Percentiles rank a stretch among this genome's conserved stretches.
Evolutionary conservation across 257 asterid species (phyloP).

Genomic region (Ocimum tenuiflorum): DNA sequence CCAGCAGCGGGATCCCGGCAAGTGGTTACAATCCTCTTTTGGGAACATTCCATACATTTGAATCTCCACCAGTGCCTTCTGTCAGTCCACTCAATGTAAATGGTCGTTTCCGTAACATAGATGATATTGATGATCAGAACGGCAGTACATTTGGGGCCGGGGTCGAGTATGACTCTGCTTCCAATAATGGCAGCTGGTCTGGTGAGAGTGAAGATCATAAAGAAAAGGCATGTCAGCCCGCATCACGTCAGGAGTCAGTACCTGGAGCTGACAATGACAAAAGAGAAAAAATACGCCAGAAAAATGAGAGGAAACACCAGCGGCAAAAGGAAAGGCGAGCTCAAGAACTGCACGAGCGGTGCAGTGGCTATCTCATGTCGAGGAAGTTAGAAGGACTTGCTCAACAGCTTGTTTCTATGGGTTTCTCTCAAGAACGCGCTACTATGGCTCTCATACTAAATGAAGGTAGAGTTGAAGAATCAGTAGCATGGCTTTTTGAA

Average conservation of each 20-base stretch:
- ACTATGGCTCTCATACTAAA: slow-evolving; percentile 88
- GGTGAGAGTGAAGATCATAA: slow-evolving; percentile 86
- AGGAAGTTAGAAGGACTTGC: slow-evolving; percentile 69
- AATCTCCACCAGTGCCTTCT: slow-evolving; percentile 51
- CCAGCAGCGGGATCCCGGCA: slow-evolving; percentile 47
- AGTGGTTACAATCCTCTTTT: slow-evolving; percentile 79
- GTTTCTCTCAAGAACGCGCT: slow-evolving; percentile 84
- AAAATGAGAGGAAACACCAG: slow-evolving; percentile 64
- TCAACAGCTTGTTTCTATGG: slow-evolving; percentile 91
- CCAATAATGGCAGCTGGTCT: slow-evolving; percentile 92
- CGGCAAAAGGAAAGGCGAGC: slow-evolving; percentile 76
- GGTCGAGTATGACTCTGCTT: slow-evolving; percentile 61
- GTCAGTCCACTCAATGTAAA: slow-evolving; percentile 44
- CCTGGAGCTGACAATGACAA: slow-evolving; percentile 68
- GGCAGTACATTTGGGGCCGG: slow-evolving; percentile 47
- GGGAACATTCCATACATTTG: slow-evolving; percentile 68
- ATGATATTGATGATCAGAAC: slow-evolving; percentile 69
- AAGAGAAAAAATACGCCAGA: slow-evolving; percentile 57
- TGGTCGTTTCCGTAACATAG: slow-evolving; percentile 78
- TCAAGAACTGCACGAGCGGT: slow-evolving; percentile 60
- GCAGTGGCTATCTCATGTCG: slow-evolving; percentile 63
- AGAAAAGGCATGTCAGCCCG: slow-evolving; percentile 39
- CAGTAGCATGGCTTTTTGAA: slow-evolving; percentile 64
- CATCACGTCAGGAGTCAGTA: slow-evolving; percentile 39
- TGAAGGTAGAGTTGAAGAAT: slow-evolving; percentile 90